Evolutionary conservation across 805 yeast genomes (phyloP), one percentile per base, ranked within the genome.

Genomic region (Wickerhamomyces ciferrii): DNA sequence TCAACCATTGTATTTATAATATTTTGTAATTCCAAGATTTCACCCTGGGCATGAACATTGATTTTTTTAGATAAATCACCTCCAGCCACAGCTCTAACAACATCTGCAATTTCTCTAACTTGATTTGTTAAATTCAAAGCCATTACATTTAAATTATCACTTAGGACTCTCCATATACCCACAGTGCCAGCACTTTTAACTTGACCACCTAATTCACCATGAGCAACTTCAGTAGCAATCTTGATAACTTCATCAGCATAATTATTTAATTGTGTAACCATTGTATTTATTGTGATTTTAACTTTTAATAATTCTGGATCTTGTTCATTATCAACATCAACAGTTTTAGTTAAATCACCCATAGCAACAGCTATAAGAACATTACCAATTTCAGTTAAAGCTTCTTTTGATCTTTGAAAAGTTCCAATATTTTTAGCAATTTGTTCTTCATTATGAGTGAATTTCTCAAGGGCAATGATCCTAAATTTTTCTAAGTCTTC

Each of bases 1-100:
- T 85, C 96, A 73, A 88, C 96, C 96, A 88, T 88, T 48, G 90
- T 80, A 61, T 88, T 88, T 58, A 87, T 87, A 9, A 95, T 88
- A 70, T 84, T 85, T 62, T 87, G 96, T 51, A 88, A 74, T 56
- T 85, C 92, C 48, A 86, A 70, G 51, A 87, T 88, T 67, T 87
- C 96, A 42, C 96, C 96, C 63, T 88, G 96, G 8, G 96, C 96
- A 64, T 87, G 92, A 14, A 88, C 96, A 62, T 86, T 86, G 60
- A 88, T 87, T 59, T 87, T 87, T 43, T 90, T 71, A 0, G 90
- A 82, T 53, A 87, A 69, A 63, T 87, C 96, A 57, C 96, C 96
- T 49, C 81, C 75, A 6, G 96, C 96, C 11, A 87, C 96, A 1
- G 95, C 95, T 19, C 91, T 73, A 6, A 95, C 88, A 32, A 87